Percentiles rank a stretch among this genome's conserved stretches.
Evolutionary conservation across 116 monocot species (phyloP).

Genomic region (Iris pallida): DNA sequence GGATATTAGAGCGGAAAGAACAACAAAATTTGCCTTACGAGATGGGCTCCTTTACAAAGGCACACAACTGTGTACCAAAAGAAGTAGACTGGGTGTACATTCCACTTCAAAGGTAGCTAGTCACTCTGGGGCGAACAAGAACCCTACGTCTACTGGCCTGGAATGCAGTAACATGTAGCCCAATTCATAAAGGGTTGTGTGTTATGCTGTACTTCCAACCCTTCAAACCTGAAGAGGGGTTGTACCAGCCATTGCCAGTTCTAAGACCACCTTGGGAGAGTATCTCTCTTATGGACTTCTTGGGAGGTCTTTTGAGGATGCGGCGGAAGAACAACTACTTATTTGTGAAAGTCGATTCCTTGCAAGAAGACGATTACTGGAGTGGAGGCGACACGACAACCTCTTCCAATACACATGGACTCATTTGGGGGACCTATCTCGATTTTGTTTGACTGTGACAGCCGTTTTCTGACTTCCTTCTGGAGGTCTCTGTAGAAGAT

Average conservation of each 20-base stretch:
- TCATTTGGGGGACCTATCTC: neutral
- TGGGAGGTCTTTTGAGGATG: constrained; percentile 1
- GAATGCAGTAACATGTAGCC: neutral
- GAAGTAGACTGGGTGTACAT: neutral
- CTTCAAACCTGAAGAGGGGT: too few species aligned
- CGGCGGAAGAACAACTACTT: constrained; percentile 13
- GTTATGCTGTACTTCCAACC: neutral
- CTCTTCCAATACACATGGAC: constrained; percentile 6
- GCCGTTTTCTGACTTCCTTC: neutral
- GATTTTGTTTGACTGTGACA: constrained; percentile 3
- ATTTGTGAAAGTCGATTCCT: constrained; percentile 20
- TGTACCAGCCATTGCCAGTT: neutral
- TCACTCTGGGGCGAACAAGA: neutral
- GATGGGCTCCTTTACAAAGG: neutral
- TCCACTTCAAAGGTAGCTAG: neutral
- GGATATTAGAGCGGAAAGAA: neutral
- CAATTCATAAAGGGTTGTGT: neutral
- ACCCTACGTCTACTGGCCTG: neutral
- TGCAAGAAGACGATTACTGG: constrained; percentile 13
- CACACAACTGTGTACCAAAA: neutral
- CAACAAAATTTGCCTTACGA: neutral
- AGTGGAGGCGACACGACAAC: neutral
- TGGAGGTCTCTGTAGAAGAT: neutral
- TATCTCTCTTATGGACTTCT: constrained; percentile 15
- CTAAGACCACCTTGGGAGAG: neutral